phyloP scores from a whole-genome alignment of 2,329 filamentous ascomycete genomes.

The Ophiocordyceps camponoti-leonardi region DNA sequence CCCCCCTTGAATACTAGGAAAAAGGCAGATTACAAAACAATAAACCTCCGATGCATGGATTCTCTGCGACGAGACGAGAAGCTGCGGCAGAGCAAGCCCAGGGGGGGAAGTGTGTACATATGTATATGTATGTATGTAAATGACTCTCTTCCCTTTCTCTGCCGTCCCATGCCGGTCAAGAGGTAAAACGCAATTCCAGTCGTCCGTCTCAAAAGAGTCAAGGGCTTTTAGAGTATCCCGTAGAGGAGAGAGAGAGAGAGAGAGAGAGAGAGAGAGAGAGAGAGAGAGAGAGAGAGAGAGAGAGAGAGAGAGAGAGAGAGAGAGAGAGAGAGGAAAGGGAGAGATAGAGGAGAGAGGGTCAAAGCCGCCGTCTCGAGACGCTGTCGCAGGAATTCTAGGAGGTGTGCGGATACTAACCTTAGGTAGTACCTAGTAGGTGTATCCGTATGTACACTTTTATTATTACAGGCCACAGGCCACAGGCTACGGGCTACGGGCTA shows the following conservation, averaged over 20 bases:
- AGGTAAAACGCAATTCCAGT: constrained; percentile 1
- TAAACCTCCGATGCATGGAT: background rate
- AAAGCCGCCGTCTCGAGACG: background rate
- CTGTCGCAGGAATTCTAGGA: background rate
- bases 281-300: too few relatives aligned
- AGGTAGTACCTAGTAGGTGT: too few relatives aligned
- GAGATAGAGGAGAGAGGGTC: background rate
- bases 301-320: too few relatives aligned
- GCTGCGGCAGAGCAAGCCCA: background rate
- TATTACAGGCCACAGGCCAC: too few relatives aligned
- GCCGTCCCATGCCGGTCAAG: background rate
- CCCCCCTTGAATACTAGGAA: too few relatives aligned
- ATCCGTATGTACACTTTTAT: too few relatives aligned
- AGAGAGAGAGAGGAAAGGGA: too few relatives aligned
- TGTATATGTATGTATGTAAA: background rate
- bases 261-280: background rate
- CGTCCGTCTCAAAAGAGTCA: too few relatives aligned
- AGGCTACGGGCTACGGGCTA: too few relatives aligned
- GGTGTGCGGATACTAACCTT: too few relatives aligned
- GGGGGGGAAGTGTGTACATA: background rate
- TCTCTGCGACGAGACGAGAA: background rate
- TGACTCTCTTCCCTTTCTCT: background rate
- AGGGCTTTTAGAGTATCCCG: too few relatives aligned
- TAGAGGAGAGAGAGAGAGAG: background rate
- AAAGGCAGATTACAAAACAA: background rate